Evolutionary conservation across 2,329 filamentous ascomycete species (phyloP).

Genomic region (Paecilomyces sp.): DNA sequence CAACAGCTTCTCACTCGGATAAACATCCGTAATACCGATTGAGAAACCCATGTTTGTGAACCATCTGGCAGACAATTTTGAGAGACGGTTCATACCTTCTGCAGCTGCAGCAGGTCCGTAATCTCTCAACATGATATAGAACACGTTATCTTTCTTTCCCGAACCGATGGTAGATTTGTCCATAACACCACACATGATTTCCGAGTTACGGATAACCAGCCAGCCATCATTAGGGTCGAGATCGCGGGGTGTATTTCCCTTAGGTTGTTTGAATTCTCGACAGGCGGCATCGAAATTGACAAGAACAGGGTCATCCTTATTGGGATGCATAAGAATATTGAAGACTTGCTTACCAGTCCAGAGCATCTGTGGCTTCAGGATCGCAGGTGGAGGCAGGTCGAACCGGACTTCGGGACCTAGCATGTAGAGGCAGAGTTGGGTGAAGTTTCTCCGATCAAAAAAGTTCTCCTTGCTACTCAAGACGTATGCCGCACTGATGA

Average conservation of each 20-base stretch:
- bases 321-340: slow-evolving; percentile 83
- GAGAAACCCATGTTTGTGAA: slow-evolving; percentile 91
- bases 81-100: slow-evolving; percentile 85
- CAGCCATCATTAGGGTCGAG: slow-evolving; percentile 85
- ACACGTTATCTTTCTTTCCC: slow-evolving; percentile 96
- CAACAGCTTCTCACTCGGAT: slow-evolving; percentile 65
- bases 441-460: slow-evolving; percentile 80
- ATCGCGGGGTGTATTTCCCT: slow-evolving; percentile 37
- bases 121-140: slow-evolving; percentile 93
- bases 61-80: slow-evolving; percentile 81
- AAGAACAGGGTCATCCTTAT: slow-evolving; percentile 70
- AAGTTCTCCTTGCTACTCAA: slow-evolving; percentile 90
- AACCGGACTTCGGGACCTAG: slow-evolving; percentile 70
- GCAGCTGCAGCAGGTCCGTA: slow-evolving; percentile 86
- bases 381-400: slow-evolving; percentile 78
- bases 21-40: slow-evolving; percentile 92
- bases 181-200: slow-evolving; percentile 96
- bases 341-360: slow-evolving; percentile 99
- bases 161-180: slow-evolving; percentile 96
- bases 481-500: slow-evolving; percentile 91
- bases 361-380: slow-evolving; percentile 74
- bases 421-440: slow-evolving; percentile 91
- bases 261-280: slow-evolving; percentile 55
- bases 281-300: slow-evolving; percentile 93
- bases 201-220: slow-evolving; percentile 89